These are phyloP conservation scores for Neopestalotiopsis sp. DNA, from an alignment of 2,329 filamentous ascomycete species.

Conservation along the genomic window DNA sequence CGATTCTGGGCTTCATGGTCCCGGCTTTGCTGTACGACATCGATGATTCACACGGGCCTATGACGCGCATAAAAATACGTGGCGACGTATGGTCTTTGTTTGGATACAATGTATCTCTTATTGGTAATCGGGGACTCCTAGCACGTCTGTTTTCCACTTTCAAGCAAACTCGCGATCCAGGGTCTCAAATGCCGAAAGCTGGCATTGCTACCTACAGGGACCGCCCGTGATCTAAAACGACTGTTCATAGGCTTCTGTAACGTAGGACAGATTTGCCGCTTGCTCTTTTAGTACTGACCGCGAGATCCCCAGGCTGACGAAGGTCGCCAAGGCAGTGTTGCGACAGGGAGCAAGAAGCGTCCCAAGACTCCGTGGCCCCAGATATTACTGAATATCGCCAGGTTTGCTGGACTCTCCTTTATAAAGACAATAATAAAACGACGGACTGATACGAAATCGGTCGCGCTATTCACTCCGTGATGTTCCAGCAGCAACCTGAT, in stretches of 20 bases:
- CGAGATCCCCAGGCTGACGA: background rate
- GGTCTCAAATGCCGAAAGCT: constrained; percentile 11
- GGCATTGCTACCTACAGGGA: background rate
- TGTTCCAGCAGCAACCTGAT: background rate
- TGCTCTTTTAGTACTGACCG: background rate
- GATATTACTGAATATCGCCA: background rate
- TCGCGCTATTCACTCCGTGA: constrained; percentile 1
- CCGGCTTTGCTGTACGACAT: background rate
- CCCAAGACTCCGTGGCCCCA: background rate
- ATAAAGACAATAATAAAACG: background rate
- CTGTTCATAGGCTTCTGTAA: background rate
- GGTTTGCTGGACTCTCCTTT: background rate
- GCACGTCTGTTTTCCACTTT: background rate
- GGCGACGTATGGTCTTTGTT: background rate
- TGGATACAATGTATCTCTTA: background rate
- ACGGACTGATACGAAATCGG: background rate
- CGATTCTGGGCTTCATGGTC: background rate
- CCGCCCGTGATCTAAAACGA: background rate
- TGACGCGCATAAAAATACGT: constrained; percentile 14
- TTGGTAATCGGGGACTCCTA: constrained; percentile 7
- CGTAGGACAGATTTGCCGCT: constrained; percentile 1
- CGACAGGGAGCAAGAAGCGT: background rate
- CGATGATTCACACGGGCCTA: background rate
- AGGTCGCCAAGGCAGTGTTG: constrained; percentile 6
- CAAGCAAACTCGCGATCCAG: constrained; percentile 4